Base-by-base conservation (phyloP, 306 rosid genomes). In the Lathyrus oleraceus region DNA sequence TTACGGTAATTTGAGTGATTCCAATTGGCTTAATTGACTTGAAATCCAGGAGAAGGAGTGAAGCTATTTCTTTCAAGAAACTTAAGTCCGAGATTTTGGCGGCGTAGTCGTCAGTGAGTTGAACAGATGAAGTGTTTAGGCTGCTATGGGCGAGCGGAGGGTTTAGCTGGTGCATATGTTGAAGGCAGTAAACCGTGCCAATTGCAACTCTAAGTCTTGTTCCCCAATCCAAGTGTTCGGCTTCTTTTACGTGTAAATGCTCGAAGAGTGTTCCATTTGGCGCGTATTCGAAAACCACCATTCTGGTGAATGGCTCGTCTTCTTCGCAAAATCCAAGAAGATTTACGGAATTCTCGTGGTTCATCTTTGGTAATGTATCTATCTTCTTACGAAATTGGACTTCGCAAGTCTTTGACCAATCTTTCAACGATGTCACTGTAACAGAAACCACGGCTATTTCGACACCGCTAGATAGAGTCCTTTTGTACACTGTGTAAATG, bases 211-310 rank as follows among this genome's bases (percentile, higher is more conserved):
- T n/a, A n/a, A n/a, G n/a, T n/a, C n/a, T n/a, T n/a, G n/a, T n/a
- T n/a, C n/a, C n/a, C n/a, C n/a, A n/a, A n/a, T n/a, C n/a, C n/a
- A n/a, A n/a, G n/a, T n/a, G n/a, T n/a, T n/a, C n/a, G n/a, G n/a
- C 87, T 82, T 94, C 99, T 84, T 79, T 74, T 67, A 88, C 99
- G 75, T 94, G 99, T 52, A 94, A 83, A 83, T 91, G 99, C 87
- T 94, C 99, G 60, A 83, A 94, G 44, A 94, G 86, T 36, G 99
- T 87, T 75, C 99, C 99, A 27, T 88, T 94, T 0, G 99, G 95
- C 30, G 99, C 95, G 53, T 94, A 94, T 78, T 94, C 99, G 62
- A 90, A 94, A 81, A 94, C 96, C 85, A 90, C 49, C 95, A 94
- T 88, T 83, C 99, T 83, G 48, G 96, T 87, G 82, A 94, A 90